Conservation (phyloP, 805 yeast genomes). For the Suhomyces pyralidae region DNA sequence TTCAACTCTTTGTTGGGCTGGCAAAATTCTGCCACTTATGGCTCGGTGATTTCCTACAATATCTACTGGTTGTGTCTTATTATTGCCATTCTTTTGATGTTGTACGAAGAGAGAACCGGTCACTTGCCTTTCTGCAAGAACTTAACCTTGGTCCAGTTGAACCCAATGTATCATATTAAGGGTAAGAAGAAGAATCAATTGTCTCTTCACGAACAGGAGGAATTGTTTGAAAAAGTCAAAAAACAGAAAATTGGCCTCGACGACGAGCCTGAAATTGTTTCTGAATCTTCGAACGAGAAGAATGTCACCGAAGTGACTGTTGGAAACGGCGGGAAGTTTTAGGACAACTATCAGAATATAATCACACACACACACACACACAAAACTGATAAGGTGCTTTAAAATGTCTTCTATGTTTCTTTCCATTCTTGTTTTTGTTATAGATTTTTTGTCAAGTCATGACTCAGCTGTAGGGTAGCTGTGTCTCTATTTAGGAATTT, state of each 20-base stretch:
- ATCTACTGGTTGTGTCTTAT: slow-evolving; percentile 79
- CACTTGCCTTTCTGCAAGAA: slow-evolving; percentile 68
- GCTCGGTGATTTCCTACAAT: slow-evolving; percentile 87
- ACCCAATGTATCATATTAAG: slow-evolving; percentile 36
- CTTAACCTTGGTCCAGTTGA: slow-evolving; percentile 29
- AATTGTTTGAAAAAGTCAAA: slow-evolving; percentile 31
- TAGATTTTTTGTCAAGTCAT: background rate
- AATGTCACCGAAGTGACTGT: background rate
- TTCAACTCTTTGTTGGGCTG: slow-evolving; percentile 93
- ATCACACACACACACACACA: background rate
- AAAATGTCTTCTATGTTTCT: background rate
- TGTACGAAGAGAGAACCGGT: slow-evolving; percentile 80
- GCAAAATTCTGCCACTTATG: slow-evolving; percentile 95
- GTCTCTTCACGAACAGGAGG: slow-evolving; percentile 30
- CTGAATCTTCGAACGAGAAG: slow-evolving; percentile 6
- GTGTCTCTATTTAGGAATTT: background rate
- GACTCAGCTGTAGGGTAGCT: background rate
- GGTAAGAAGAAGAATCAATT: slow-evolving; percentile 33
- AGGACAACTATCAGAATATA: background rate
- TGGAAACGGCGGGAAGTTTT: background rate
- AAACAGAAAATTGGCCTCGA: background rate
- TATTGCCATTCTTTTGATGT: slow-evolving; percentile 54
- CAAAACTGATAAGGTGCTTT: no score
- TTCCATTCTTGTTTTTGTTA: background rate
- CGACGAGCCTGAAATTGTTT: background rate